Evolutionary conservation across 495 filamentous ascomycete species (phyloP), one percentile per base, ranked within the genome.

Genomic region (Oleoguttula mirabilis): DNA sequence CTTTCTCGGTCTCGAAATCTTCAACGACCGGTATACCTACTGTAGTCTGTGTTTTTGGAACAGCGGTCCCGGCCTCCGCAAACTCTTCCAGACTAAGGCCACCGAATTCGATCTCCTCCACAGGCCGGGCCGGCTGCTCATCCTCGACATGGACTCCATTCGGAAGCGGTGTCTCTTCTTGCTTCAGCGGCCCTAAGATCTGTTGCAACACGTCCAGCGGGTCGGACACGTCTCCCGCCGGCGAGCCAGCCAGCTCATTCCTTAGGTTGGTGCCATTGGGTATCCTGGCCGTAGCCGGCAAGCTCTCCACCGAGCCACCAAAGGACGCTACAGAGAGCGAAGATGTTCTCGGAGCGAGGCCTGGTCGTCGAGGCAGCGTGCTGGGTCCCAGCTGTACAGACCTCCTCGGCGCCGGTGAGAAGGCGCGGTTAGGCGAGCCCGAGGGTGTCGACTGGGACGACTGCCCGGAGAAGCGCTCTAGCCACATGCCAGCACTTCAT

Each of bases 1-100:
- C 72, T 54, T 84, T 82, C 39, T 95, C 86, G 55, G 72, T 70
- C 56, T 94, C 84, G 87, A 84, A 92, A 61, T 94, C 84, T 64
- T 83, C 75, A 38, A 81, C 30, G 3, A 51, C 28, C 61, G 34
- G 80, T 77, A 57, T 84, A 80, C 24, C 35, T 6, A 35, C 16
- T 30, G 21, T 16, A 55, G 58, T 43, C 35, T 52, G 43, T 47
- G 61, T 62, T 45, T 34, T 59, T 50, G 47, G 65, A 64, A 33
- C 67, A 57, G 17, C 65, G 59, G 38, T 60, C 20, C 10, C 21
- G 55, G 21, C 27, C 27, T 54, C 41, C 21, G 73, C 73, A 49
- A 92, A 82, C 43, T 84, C 82, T 36, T 77, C 69, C 32, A 98
- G 60, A 55, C 79, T 81, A 28, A 88, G 61, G 1, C 70, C 78